Conservation (phyloP, 148 eudicot species). For the Rhododendron vialii region DNA sequence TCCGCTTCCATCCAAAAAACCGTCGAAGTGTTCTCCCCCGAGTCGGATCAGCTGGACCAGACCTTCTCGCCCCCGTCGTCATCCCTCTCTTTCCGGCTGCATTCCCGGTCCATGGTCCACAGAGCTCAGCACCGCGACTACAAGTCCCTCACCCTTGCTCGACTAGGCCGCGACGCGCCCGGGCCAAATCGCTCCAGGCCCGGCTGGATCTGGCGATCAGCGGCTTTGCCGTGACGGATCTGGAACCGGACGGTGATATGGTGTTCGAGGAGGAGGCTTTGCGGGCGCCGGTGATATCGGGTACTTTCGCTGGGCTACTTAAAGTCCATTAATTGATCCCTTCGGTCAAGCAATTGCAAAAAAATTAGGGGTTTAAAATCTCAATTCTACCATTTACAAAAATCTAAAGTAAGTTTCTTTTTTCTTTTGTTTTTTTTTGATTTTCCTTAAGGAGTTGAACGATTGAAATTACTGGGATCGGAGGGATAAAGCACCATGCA, state of each 20-base stretch:
- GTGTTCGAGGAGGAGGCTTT: slow-evolving; percentile 25
- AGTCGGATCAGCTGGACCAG: not conserved
- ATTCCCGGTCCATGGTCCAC: slow-evolving; percentile 35
- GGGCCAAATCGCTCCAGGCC: slow-evolving; percentile 46
- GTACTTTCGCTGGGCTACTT: slow-evolving; percentile 14
- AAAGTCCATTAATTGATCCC: no score
- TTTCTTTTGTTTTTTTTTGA: no score
- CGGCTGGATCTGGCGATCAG: slow-evolving; percentile 36
- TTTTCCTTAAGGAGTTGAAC: no score
- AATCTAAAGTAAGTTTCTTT: no score
- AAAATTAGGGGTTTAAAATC: no score
- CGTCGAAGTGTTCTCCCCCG: slow-evolving; percentile 17
- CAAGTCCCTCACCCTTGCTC: slow-evolving; percentile 32
- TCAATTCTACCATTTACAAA: no score
- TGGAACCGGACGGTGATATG: slow-evolving; percentile 18
- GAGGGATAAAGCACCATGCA: no score
- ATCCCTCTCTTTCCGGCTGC: slow-evolving; percentile 38
- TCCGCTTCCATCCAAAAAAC: slow-evolving; percentile 25
- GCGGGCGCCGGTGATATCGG: slow-evolving; percentile 62
- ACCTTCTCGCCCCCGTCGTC: slow-evolving; percentile 5
- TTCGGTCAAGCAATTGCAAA: no score
- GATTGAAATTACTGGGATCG: no score
- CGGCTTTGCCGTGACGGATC: slow-evolving; percentile 27
- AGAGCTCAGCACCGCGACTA: slow-evolving; percentile 33
- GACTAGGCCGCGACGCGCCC: slow-evolving; percentile 56